Evolutionary conservation across 2,329 filamentous ascomycete genomes (phyloP).

Genomic region (Colletotrichum aenigma): DNA sequence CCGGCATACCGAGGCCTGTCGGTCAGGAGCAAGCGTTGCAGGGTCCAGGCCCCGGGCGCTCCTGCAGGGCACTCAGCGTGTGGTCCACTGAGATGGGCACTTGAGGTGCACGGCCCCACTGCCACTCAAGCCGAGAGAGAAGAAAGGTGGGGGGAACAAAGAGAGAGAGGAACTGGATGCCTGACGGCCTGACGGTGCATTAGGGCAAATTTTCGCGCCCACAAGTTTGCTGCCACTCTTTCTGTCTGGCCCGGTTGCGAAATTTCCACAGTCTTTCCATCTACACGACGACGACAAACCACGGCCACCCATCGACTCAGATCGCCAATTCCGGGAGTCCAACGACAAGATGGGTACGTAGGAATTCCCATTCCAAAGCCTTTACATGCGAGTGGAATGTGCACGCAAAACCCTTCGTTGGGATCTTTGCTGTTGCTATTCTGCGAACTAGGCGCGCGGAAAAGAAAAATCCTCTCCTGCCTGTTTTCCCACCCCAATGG

Average conservation of each 20-base stretch:
- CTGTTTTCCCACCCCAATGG: not conserved
- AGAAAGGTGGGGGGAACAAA: not conserved
- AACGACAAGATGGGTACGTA: slow-evolving; percentile 68
- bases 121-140: not conserved
- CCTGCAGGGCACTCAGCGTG: not conserved
- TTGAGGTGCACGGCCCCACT: not conserved
- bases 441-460: slow-evolving; percentile 21
- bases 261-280: slow-evolving; percentile 3
- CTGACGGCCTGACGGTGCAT: not conserved
- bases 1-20: not conserved
- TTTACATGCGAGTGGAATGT: slow-evolving; percentile 38
- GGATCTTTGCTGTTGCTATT: slow-evolving; percentile 7
- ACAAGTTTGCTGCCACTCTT: not conserved
- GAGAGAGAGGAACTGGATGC: not conserved
- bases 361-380: slow-evolving; percentile 39
- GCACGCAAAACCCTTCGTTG: slow-evolving; percentile 5
- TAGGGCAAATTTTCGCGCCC: slow-evolving; percentile 2
- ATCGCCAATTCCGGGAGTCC: slow-evolving; percentile 46
- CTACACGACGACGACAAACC: slow-evolving; percentile 32
- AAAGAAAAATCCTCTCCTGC: slow-evolving; percentile 23
- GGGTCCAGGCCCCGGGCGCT: not conserved
- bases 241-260: not conserved
- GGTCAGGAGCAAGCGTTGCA: not conserved
- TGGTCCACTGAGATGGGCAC: not conserved
- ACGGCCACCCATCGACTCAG: slow-evolving; percentile 34